phyloP scores from a whole-genome alignment of 306 rosid species.

The Medicago ruthenica region DNA sequence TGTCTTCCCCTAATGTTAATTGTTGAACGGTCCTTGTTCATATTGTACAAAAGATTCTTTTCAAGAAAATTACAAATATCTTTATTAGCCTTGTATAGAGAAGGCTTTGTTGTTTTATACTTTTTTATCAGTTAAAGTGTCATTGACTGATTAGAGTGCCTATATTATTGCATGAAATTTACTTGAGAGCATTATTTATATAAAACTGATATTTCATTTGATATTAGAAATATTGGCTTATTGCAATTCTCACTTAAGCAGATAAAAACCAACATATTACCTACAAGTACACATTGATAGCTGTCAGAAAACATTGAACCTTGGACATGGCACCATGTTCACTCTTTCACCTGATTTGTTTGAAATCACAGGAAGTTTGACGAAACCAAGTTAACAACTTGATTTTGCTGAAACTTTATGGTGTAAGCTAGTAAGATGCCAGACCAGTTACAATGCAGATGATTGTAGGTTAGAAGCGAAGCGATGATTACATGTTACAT shows the following conservation, averaged over 20 bases:
- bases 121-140: conserved; percentile 6
- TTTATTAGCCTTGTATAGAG: conserved; percentile 16
- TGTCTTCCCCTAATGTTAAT: not conserved
- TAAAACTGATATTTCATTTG: not conserved
- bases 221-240: not conserved
- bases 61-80: conserved; percentile 34
- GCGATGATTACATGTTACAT: too few relatives aligned
- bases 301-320: too few relatives aligned
- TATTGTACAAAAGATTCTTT: conserved; percentile 39
- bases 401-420: too few relatives aligned
- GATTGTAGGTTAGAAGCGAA: too few relatives aligned
- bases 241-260: conserved; percentile 17
- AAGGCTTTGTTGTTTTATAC: conserved; percentile 31
- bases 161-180: not conserved
- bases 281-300: too few relatives aligned
- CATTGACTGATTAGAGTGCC: not conserved
- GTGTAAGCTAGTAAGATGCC: too few relatives aligned
- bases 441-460: too few relatives aligned
- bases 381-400: too few relatives aligned
- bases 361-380: too few relatives aligned
- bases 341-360: too few relatives aligned
- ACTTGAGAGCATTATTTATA: not conserved
- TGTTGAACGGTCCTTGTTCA: conserved; percentile 21
- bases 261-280: not conserved
- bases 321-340: too few relatives aligned